Base-by-base conservation (phyloP, 129 eudicot species). In the Apium graveolens region DNA sequence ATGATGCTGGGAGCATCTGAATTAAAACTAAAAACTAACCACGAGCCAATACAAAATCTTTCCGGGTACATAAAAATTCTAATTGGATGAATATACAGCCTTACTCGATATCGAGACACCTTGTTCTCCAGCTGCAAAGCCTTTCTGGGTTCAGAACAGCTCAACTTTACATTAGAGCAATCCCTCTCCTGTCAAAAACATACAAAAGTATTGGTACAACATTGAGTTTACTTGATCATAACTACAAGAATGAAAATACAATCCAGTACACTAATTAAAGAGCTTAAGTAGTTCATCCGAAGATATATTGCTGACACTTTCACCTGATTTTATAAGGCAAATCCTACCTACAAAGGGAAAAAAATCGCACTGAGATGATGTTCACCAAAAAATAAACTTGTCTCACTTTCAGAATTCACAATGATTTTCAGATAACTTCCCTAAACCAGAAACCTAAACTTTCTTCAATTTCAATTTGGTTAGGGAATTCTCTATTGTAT, bases 221-320 rank as follows among this genome's bases (percentile, higher is more conserved):
- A 32, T 5, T 17, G 39, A 35, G 44, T 69, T 35, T 7, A 6
- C 74, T 16, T 44, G 13, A 69, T 63, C 20, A 69, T 7, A 31
- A 69, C 74, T 4, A 69, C 14, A 6, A 5, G 26, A 16, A 31
- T 17, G 44, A 31, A 14, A 35, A 14, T 0, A 35, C 10, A 35
- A 35, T 26, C 74, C 7, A 27, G 39, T 31, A 18, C 5, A 27
- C 72, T 46, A 83, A 76, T 46, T 35, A 38, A 74, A 13, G 34
- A 91, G 29, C 96, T 89, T 85, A 91, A 97, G 88, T 48, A 94
- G 86, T 84, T 91, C 97, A 63, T 94, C 96, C 34, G 91, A 80
- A 69, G 98, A 90, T 76, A 89, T 84, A 81, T 73, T 87, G 73
- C 48, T 38, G 48, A 78, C 84, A 57, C 83, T 91, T 75, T 88